phyloP scores from a whole-genome alignment of 2,329 filamentous ascomycete genomes.

The Chrysosporium queenslandicum region DNA sequence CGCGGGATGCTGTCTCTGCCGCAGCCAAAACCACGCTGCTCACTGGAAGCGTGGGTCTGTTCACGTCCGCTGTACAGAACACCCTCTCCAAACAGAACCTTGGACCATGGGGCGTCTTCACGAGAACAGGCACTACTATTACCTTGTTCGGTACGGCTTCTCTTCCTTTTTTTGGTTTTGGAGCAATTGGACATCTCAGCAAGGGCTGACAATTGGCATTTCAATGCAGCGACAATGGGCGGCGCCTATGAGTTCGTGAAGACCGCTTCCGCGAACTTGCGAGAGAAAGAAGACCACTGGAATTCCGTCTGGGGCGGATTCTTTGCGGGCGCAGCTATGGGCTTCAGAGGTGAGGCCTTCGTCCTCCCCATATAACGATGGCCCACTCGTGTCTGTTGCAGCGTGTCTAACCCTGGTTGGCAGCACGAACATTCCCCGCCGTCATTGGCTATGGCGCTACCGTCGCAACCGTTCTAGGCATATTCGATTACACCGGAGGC shows the following conservation, averaged over 20 bases:
- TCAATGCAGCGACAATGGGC: constrained; percentile 56
- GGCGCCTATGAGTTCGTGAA: constrained; percentile 69
- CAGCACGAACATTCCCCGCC: constrained; percentile 58
- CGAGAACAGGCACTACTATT: constrained; percentile 65
- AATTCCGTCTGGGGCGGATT: constrained; percentile 70
- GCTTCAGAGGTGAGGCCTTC: constrained; percentile 54
- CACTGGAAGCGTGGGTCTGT: constrained; percentile 57
- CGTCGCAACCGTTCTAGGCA: constrained; percentile 49
- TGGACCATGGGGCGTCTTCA: constrained; percentile 70
- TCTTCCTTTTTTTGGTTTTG: background rate
- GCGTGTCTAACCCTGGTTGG: no score
- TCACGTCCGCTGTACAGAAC: constrained; percentile 73
- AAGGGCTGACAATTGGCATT: constrained; percentile 13
- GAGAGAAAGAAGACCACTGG: constrained; percentile 69
- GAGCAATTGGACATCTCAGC: background rate
- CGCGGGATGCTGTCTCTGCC: constrained; percentile 62
- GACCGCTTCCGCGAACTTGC: constrained; percentile 69
- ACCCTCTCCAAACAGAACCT: constrained; percentile 74
- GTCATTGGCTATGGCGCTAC: constrained; percentile 58
- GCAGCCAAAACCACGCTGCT: constrained; percentile 55
- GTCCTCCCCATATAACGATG: background rate
- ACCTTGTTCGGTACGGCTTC: constrained; percentile 50
- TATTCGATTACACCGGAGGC: constrained; percentile 60
- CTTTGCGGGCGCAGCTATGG: constrained; percentile 60
- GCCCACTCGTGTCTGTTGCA: no score